Base-by-base conservation (phyloP, 192 early-diverging fungal species). In the Gamsiella multidivaricata region DNA sequence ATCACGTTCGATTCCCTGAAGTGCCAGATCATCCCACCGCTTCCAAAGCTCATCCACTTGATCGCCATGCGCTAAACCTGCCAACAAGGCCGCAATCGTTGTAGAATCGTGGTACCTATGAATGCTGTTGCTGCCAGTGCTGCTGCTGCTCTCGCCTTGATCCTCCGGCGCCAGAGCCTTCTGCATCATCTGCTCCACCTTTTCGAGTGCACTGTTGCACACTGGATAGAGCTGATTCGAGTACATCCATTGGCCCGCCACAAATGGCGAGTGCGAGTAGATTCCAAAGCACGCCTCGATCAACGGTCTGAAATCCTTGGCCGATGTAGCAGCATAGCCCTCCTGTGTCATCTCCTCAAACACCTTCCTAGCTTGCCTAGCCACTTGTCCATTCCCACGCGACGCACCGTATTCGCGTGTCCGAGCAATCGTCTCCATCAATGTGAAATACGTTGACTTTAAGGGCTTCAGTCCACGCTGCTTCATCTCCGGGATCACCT, bases 191-290 rank as follows among this genome's bases (percentile, higher is more conserved):
- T 22, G 12, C 23, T 78, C 74, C 3, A 69, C 61, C 45, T 50
- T 58, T 25, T 63, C 15, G 29, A 78, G 59, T 11, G 59, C 51
- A 8, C 32, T 36, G 11, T 28, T 49, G 6, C 45, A 33, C 20
- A 49, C 65, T 32, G 65, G 58, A 37, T 68, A 78, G 42, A 62
- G 42, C 43, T 78, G 74, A 39, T 78, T 78, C 20, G 65, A 59
- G 41, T 78, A 64, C 65, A 78, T 78, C 74, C 74, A 78, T 25
- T 68, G 65, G 17, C 65, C 56, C 7, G 66, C 60, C 15, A 50
- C 53, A 49, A 78, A 78, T 2, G 74, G 65, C 32, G 74, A 78
- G 25, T 54, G 37, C 1, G 74, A 69, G n/a, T 66, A 69, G 46
- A 69, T 31, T 43, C 74, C 65, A 52, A 62, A 78, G 41, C 74